Evolutionary conservation across 208 protist genomes (phyloP).

Genomic region (Porcisia hertigi): DNA sequence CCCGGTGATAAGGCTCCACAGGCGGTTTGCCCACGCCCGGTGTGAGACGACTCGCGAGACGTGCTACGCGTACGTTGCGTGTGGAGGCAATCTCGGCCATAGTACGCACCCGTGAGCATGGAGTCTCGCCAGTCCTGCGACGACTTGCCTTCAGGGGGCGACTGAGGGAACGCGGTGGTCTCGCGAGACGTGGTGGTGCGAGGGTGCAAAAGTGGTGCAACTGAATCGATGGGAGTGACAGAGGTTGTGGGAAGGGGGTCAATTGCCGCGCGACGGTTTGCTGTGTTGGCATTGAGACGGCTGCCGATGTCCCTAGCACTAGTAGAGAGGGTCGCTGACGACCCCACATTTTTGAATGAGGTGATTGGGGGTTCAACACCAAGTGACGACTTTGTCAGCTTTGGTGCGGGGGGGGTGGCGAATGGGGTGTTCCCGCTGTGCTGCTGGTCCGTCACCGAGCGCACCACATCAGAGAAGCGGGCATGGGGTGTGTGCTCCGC

Average conservation of each 20-base stretch:
- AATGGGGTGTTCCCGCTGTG: too few relatives aligned
- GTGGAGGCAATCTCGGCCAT: conserved; percentile 13
- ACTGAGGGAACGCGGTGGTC: background rate
- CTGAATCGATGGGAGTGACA: too few relatives aligned
- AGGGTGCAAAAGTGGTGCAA: background rate
- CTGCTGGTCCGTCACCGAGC: background rate
- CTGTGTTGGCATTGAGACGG: background rate
- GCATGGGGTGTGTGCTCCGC: background rate
- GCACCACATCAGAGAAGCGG: background rate
- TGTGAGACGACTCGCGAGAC: conserved; percentile 10
- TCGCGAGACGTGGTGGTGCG: background rate
- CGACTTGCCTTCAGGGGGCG: background rate
- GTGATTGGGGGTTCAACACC: background rate
- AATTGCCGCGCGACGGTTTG: background rate
- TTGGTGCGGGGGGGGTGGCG: background rate
- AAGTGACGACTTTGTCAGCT: background rate
- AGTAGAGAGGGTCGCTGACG: background rate
- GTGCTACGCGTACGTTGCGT: conserved; percentile 1
- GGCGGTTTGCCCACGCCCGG: background rate
- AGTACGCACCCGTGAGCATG: conserved; percentile 9
- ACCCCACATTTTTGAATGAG: background rate
- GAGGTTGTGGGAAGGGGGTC: background rate
- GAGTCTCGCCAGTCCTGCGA: conserved; percentile 5
- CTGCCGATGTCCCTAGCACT: background rate
- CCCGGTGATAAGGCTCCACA: conserved; percentile 13